Base-by-base conservation (phyloP, 208 protist genomes). In the Acanthamoeba sp. region DNA sequence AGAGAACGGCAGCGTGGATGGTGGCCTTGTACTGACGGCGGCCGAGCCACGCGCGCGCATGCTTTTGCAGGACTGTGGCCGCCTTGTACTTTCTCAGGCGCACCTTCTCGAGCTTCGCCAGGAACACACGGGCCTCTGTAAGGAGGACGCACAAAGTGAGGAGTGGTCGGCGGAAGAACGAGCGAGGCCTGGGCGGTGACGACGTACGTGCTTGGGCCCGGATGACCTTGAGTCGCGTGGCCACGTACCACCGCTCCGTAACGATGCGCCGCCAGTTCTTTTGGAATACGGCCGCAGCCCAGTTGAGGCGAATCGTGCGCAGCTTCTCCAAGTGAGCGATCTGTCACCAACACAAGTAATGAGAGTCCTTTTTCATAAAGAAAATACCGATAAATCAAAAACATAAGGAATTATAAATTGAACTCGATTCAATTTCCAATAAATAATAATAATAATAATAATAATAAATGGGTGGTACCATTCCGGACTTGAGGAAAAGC, bases 191-290 rank as follows among this genome's bases (percentile, higher is more conserved):
- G 73, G 18, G 24, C 18, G 42, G 32, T 22, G 45, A n/a, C 9
- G 6, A 45, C 48, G 38, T 91, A 91, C 84, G 55, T 2, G 84
- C 57, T 29, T 91, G 84, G 34, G 57, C 57, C n/a, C 57, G 48
- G 52, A 91, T 91, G 85, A 73, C 62, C 22, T 45, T 45, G 5
- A 7, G 20, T 1, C 85, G 85, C 1, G 85, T 91, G 38, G 85
- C 85, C 12, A 76, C 59, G 57, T 91, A 91, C 52, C 59, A 64
- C 14, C 85, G 85, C 59, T 73, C 36, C 55, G 85, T 71, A 40
- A 66, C 7, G 24, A 91, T 91, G n/a, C 59, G 59, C 24, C 34
- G 29, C 89, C 89, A 93, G 89, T 93, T 93, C 66, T 93, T 93
- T 36, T 93, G 89, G 48, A 93, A 76, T 4, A 93, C 69, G 18